Evolutionary conservation across 106 monocot species (phyloP).

Genomic region (Dendrobium chrysotoxum): DNA sequence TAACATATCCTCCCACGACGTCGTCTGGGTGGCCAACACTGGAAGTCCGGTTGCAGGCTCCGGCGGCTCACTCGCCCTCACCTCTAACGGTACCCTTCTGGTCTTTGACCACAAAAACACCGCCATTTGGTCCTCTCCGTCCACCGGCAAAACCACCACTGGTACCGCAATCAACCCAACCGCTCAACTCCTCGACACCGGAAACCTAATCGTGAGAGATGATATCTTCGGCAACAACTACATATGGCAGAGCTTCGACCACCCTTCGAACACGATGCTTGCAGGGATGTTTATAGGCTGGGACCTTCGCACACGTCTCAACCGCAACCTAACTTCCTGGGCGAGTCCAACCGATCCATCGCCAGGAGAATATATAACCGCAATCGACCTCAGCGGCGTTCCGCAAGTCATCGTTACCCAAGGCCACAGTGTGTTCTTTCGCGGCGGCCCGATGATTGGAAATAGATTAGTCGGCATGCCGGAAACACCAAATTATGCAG

Average conservation of each 20-base stretch:
- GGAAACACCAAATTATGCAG: not conserved
- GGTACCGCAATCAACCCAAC: not conserved
- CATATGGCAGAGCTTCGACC: conserved; percentile 5
- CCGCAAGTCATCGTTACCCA: not conserved
- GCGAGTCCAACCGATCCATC: not conserved
- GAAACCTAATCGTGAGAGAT: no score
- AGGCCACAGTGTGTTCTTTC: not conserved
- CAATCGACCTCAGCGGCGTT: not conserved
- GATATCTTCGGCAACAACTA: not conserved
- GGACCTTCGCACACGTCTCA: not conserved
- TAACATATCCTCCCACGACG: not conserved
- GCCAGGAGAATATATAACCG: not conserved
- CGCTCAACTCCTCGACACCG: not conserved
- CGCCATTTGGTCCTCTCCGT: not conserved
- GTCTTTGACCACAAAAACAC: not conserved
- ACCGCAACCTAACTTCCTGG: conserved; percentile 2
- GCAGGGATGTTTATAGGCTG: not conserved
- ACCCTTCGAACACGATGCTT: not conserved
- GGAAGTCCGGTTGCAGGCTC: not conserved
- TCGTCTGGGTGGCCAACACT: conserved; percentile 11
- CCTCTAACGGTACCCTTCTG: not conserved
- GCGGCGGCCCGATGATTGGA: conserved; percentile 8
- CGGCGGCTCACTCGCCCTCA: not conserved
- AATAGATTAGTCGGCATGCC: not conserved
- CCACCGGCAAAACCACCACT: not conserved